phyloP scores from a whole-genome alignment of 2,329 filamentous ascomycete species.

The Claviceps maximensis region DNA sequence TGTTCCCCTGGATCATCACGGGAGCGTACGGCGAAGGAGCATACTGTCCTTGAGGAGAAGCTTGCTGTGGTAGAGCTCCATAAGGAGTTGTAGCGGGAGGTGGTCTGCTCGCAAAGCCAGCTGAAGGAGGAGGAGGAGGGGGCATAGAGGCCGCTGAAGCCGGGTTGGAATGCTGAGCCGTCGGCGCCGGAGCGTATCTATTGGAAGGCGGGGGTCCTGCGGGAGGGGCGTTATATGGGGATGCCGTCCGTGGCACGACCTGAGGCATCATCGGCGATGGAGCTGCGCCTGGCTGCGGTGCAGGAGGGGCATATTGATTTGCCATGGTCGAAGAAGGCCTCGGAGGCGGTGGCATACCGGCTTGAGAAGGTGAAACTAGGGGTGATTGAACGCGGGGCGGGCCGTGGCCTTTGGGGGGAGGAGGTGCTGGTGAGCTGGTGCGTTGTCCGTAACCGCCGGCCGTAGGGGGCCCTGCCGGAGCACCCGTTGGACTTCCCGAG shows the following conservation, averaged over 20 bases:
- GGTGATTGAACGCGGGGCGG: slow-evolving; percentile 63
- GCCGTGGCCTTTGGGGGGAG: slow-evolving; percentile 60
- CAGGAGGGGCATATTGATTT: slow-evolving; percentile 35
- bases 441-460: slow-evolving; percentile 46
- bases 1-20: slow-evolving; percentile 28
- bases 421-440: slow-evolving; percentile 64
- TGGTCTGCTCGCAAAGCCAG: slow-evolving; percentile 26
- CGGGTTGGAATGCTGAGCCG: slow-evolving; percentile 37
- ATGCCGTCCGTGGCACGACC: slow-evolving; percentile 59
- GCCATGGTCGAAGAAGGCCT: slow-evolving; percentile 54
- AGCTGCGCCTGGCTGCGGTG: slow-evolving; percentile 50
- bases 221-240: slow-evolving; percentile 76
- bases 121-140: slow-evolving; percentile 24
- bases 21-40: slow-evolving; percentile 22
- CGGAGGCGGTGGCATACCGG: slow-evolving; percentile 42
- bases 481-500: slow-evolving; percentile 40
- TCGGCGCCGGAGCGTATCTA: slow-evolving; percentile 60
- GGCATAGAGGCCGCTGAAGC: slow-evolving; percentile 24
- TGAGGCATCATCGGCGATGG: slow-evolving; percentile 38
- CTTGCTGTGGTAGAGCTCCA: slow-evolving; percentile 33
- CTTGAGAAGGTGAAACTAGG: slow-evolving; percentile 32
- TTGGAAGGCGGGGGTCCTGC: slow-evolving; percentile 54
- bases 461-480: slow-evolving; percentile 2
- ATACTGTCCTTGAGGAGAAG: slow-evolving; percentile 23
- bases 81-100: slow-evolving; percentile 30